Evolutionary conservation across 495 filamentous ascomycete species (phyloP).

Genomic region (Xylaria castorea): DNA sequence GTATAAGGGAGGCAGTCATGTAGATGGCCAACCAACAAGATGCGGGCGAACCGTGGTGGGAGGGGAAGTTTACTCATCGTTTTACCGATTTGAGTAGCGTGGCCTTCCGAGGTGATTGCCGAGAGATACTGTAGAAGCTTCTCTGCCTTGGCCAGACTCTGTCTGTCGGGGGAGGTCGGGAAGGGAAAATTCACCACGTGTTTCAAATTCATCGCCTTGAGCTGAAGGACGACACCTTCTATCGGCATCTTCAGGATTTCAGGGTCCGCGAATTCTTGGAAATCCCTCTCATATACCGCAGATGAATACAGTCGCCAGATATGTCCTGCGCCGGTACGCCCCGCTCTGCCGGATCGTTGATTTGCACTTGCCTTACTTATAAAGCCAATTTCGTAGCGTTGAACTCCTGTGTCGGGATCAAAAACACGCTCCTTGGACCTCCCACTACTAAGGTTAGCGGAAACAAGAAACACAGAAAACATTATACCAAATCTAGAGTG

Average conservation of each 20-base stretch:
- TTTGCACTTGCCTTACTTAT: constrained; percentile 96
- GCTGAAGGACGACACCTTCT: constrained; percentile 88
- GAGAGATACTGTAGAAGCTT: constrained; percentile 79
- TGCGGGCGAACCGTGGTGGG: constrained; percentile 87
- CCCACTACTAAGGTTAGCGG: constrained; percentile 54
- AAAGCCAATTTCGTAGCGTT: constrained; percentile 94
- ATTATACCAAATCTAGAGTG: neutral
- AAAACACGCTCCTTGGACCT: constrained; percentile 91
- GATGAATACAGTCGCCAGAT: constrained; percentile 95
- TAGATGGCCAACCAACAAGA: constrained; percentile 84
- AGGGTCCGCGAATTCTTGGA: constrained; percentile 82
- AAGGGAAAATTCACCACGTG: constrained; percentile 97
- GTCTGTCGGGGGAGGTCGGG: constrained; percentile 84
- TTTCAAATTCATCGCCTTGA: constrained; percentile 93
- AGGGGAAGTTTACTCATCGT: constrained; percentile 88
- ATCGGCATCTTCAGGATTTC: constrained; percentile 93
- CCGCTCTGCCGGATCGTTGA: constrained; percentile 92
- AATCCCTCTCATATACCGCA: constrained; percentile 91
- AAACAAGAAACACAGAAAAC: constrained; percentile 31
- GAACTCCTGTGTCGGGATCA: constrained; percentile 82
- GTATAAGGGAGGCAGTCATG: constrained; percentile 85
- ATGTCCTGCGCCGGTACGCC: constrained; percentile 93
- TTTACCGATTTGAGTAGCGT: constrained; percentile 76
- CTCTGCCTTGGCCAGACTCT: constrained; percentile 83
- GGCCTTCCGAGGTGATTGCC: constrained; percentile 69